phyloP scores from a whole-genome alignment of 148 eudicot genomes.

The Polygonum maritimum region DNA sequence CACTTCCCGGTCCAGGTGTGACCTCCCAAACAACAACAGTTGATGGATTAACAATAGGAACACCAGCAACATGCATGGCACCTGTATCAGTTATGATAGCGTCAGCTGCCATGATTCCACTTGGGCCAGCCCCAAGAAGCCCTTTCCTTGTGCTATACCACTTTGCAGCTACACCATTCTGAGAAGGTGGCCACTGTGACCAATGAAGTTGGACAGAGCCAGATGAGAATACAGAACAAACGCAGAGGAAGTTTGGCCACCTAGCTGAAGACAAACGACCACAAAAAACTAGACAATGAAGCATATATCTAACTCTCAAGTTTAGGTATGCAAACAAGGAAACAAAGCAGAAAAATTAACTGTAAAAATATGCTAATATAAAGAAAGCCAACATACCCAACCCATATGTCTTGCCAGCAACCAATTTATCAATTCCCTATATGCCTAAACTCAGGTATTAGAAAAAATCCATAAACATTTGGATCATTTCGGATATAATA shows the following conservation, averaged over 20 bases:
- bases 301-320: not conserved
- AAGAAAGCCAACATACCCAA: not conserved
- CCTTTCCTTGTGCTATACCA: constrained; percentile 99
- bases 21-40: constrained; percentile 99
- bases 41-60: constrained; percentile 96
- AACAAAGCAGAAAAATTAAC: not conserved
- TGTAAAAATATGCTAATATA: not conserved
- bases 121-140: constrained; percentile 95
- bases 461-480: too few species aligned
- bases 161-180: constrained; percentile 52
- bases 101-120: constrained; percentile 99
- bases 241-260: constrained; percentile 96
- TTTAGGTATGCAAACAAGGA: not conserved
- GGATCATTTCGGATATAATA: not conserved
- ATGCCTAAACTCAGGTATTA: too few species aligned
- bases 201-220: constrained; percentile 98
- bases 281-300: constrained; percentile 2
- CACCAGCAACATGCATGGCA: constrained; percentile 97
- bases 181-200: constrained; percentile 87
- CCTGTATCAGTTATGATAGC: constrained; percentile 93
- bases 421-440: too few species aligned
- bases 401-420: not conserved
- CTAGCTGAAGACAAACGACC: constrained; percentile 56
- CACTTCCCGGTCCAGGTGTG: constrained; percentile 94
- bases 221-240: constrained; percentile 94